Percentiles rank a stretch among this genome's conserved stretches.
phyloP scores from a whole-genome alignment of 768 basidiomycete species.

The Suillus sp. region DNA sequence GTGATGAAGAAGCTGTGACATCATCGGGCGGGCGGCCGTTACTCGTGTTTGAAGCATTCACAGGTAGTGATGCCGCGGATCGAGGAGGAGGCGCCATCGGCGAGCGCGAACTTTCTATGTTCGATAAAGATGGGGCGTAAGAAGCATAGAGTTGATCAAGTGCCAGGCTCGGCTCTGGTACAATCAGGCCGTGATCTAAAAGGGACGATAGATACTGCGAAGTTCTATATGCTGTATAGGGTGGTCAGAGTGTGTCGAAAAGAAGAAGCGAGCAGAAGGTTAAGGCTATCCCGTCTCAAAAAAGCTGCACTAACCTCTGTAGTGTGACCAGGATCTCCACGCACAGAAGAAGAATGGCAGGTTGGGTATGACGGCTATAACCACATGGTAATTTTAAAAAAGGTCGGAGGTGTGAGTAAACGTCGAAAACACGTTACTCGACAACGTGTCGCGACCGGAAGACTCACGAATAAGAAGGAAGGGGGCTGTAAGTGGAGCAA shows the following conservation, averaged over 20 bases:
- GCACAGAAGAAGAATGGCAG: conserved; percentile 84
- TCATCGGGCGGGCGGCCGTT: not conserved
- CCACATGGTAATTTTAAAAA: not conserved
- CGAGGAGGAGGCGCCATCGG: conserved; percentile 12
- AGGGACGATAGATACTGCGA: conserved; percentile 68
- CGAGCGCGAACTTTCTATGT: conserved; percentile 15
- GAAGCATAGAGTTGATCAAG: conserved; percentile 60
- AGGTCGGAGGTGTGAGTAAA: conserved; percentile 6
- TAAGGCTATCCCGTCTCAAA: not conserved
- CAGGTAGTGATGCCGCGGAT: not conserved
- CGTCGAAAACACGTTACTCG: not conserved
- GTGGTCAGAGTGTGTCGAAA: conserved; percentile 1
- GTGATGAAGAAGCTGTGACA: not conserved
- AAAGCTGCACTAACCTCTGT: conserved; percentile 53
- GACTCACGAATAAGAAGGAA: conserved; percentile 75
- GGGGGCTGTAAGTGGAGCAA: conserved; percentile 75
- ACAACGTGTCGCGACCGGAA: not conserved
- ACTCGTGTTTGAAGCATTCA: not conserved
- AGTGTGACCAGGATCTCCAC: conserved; percentile 87
- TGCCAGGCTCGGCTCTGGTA: conserved; percentile 52
- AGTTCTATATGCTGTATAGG: conserved; percentile 59
- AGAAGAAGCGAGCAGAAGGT: not conserved
- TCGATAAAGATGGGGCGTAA: conserved; percentile 24
- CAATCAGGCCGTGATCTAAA: conserved; percentile 54
- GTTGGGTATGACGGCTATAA: conserved; percentile 75